Conservation (phyloP, 2,329 filamentous ascomycete genomes). For the Hypocrella siamensis region DNA sequence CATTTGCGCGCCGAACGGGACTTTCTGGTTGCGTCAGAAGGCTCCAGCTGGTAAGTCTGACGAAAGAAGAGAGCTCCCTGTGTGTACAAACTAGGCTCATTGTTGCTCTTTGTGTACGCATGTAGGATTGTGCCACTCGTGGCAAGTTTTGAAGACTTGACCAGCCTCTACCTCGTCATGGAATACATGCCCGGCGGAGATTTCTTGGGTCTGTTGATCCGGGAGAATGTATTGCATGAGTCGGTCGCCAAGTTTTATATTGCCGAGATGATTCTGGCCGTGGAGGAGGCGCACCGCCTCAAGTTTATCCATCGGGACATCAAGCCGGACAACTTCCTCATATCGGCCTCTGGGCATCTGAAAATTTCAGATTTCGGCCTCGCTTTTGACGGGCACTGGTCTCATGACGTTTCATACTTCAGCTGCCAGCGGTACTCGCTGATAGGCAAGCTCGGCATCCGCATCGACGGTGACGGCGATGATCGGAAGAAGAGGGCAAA, state of each 20-base stretch:
- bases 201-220: conserved; percentile 73
- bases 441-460: conserved; percentile 59
- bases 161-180: conserved; percentile 86
- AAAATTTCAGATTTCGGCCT: conserved; percentile 96
- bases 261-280: conserved; percentile 88
- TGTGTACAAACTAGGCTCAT: background rate
- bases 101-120: background rate
- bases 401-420: conserved; percentile 78
- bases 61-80: background rate
- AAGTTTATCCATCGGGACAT: conserved; percentile 90
- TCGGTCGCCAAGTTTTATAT: conserved; percentile 70
- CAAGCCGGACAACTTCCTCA: conserved; percentile 94
- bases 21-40: conserved; percentile 76
- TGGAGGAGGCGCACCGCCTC: conserved; percentile 81
- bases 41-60: conserved; percentile 53
- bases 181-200: conserved; percentile 97
- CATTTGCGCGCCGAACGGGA: conserved; percentile 85
- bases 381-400: conserved; percentile 90
- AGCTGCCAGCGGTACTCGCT: conserved; percentile 68
- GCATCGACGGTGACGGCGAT: conserved; percentile 55
- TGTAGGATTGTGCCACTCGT: conserved; percentile 70
- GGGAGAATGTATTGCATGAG: conserved; percentile 72
- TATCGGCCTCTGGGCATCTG: conserved; percentile 73
- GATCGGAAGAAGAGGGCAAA: conserved; percentile 42
- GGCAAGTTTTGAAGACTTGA: conserved; percentile 74